Base-by-base conservation (phyloP, 106 monocot species). In the Dioscorea dumetorum region DNA sequence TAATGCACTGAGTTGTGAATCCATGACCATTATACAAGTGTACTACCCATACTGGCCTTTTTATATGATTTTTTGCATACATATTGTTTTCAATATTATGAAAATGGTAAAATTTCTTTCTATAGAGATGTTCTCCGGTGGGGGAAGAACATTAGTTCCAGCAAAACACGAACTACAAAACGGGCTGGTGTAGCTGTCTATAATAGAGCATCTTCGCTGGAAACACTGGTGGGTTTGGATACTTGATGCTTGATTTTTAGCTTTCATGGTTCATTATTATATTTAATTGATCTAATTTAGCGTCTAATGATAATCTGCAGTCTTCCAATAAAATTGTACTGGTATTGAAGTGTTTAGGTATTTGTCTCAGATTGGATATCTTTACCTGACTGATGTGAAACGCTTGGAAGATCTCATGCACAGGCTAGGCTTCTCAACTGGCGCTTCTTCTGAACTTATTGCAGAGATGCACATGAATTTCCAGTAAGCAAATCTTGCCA, bases 401-500 rank as follows among this genome's bases (percentile, higher is more conserved):
- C 83, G 91, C 34, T 74, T 97, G 76, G 97, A 97, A 72, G 82
- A 89, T 18, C 68, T 91, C 22, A 97, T 97, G 97, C 76, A 72
- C 34, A 81, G 69, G 58, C 57, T 97, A 67, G 97, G 97, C 31
- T 97, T 97, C 72, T 84, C 88, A 20, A 78, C 79, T 61, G 97
- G 84, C 57, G 78, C 72, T 64, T 88, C 91, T n/a, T 78, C 85
- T 23, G 84, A 86, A 22, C 72, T 53, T 68, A 82, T 89, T 22
- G 80, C 75, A 11, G 83, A 88, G 67, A 75, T 88, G 52, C 67
- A 57, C 28, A 64, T 52, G 52, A 82, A 59, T 50, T 69, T 77
- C 32, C 70, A 73, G 74, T 77, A 49, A 75, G 64, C 54, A 51
- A 14, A 58, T 66, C 51, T 20, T 10, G 22, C 11, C 12, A 12